Percentiles rank a stretch among this genome's conserved stretches.
Conservation (phyloP, 192 early-diverging fungal species). For the Lunasporangiospora selenospora region DNA sequence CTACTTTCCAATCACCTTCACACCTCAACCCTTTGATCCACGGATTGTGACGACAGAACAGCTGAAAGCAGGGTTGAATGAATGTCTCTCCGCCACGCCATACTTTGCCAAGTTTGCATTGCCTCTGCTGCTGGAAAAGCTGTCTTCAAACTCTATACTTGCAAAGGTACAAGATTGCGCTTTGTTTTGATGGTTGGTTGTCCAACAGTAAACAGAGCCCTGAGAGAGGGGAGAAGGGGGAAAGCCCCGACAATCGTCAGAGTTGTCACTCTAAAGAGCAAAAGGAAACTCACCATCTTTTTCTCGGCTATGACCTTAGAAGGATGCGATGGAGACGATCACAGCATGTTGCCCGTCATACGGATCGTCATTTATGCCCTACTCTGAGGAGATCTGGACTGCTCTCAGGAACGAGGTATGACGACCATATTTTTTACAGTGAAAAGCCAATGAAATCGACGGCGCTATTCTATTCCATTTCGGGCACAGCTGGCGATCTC, state of each 20-base stretch:
- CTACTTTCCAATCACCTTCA: constrained; percentile 98
- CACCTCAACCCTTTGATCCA: constrained; percentile 88
- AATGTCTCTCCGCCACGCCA: constrained; percentile 77
- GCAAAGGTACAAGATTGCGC: constrained; percentile 70
- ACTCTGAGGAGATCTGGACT: constrained; percentile 73
- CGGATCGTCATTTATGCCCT: constrained; percentile 65
- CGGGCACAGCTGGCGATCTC: constrained; percentile 26
- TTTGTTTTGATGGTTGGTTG: too few species aligned
- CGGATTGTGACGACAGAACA: constrained; percentile 91
- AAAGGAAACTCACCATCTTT: constrained; percentile 7
- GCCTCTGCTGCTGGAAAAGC: constrained; percentile 86
- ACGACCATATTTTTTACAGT: neutral
- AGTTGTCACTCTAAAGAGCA: too few species aligned
- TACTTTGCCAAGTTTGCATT: constrained; percentile 76
- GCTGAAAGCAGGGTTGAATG: constrained; percentile 74
- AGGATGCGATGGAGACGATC: constrained; percentile 87
- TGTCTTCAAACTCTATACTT: constrained; percentile 74
- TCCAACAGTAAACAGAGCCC: too few species aligned
- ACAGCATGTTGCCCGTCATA: constrained; percentile 75
- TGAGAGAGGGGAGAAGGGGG: too few species aligned
- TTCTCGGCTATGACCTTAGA: constrained; percentile 35
- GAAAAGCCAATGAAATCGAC: constrained; percentile 3
- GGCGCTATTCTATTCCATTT: neutral
- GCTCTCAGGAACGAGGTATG: constrained; percentile 65
- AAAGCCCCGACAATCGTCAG: too few species aligned